Conservation (phyloP, 1,284 basidiomycete species). For the Pseudozyma sp. region DNA sequence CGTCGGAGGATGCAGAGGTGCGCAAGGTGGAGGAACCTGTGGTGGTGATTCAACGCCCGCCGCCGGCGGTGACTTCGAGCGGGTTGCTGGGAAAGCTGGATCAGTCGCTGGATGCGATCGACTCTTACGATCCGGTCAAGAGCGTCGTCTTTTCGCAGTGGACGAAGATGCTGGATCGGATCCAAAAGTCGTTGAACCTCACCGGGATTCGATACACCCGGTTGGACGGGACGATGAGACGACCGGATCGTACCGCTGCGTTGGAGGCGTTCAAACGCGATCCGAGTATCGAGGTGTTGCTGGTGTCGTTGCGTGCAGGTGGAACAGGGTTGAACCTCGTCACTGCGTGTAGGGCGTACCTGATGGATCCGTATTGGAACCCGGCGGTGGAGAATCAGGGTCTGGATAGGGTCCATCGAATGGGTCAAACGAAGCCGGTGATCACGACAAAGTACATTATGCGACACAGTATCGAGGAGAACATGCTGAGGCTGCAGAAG, state of each 20-base stretch:
- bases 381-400: conserved; percentile 82
- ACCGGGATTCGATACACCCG: conserved; percentile 58
- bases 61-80: conserved; percentile 26
- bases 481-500: conserved; percentile 64
- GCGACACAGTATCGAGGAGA: conserved; percentile 66
- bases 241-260: conserved; percentile 51
- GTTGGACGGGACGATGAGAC: conserved; percentile 65
- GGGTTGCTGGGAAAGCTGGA: conserved; percentile 33
- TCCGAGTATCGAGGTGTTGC: conserved; percentile 60
- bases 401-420: conserved; percentile 63
- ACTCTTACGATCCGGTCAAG: conserved; percentile 62
- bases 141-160: conserved; percentile 71
- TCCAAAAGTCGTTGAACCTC: conserved; percentile 55
- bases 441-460: conserved; percentile 67
- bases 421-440: conserved; percentile 63
- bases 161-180: conserved; percentile 67
- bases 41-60: conserved; percentile 39
- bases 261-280: conserved; percentile 59
- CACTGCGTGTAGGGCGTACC: conserved; percentile 77
- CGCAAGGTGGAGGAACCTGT: conserved; percentile 45
- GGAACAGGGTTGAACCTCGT: conserved; percentile 78
- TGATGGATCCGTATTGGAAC: conserved; percentile 98
- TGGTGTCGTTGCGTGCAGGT: conserved; percentile 68
- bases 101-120: conserved; percentile 19
- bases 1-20: conserved; percentile 31